Conservation (phyloP, 129 eudicot species). For the Escallonia herrerae region DNA sequence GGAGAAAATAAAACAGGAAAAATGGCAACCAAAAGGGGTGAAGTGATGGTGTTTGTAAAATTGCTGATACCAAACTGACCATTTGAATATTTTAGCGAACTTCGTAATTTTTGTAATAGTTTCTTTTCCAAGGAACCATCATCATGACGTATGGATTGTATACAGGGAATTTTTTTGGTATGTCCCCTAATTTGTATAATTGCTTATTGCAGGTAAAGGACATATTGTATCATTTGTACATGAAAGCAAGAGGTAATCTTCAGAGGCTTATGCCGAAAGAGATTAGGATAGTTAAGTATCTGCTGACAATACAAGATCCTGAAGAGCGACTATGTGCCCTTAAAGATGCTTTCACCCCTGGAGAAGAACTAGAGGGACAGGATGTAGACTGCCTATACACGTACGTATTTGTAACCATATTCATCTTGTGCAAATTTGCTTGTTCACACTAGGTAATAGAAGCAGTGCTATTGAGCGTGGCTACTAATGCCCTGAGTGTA, state of each 20-base stretch:
- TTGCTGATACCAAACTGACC: too few species aligned
- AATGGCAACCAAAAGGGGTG: too few species aligned
- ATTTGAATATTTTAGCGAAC: too few species aligned
- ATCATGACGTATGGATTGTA: too few species aligned
- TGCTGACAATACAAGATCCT: slow-evolving; percentile 76
- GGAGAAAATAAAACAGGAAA: too few species aligned
- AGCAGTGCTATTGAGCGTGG: not conserved
- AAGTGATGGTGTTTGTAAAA: too few species aligned
- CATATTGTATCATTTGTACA: slow-evolving; percentile 62
- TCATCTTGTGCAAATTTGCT: not conserved
- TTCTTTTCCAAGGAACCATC: too few species aligned
- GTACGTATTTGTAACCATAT: slow-evolving; percentile 33
- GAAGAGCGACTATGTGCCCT: slow-evolving; percentile 50
- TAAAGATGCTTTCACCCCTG: slow-evolving; percentile 85
- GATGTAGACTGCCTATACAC: slow-evolving; percentile 67
- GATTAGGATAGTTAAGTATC: slow-evolving; percentile 64
- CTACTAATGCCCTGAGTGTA: not conserved
- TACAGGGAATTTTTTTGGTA: not conserved
- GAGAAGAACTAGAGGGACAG: slow-evolving; percentile 58
- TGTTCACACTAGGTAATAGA: not conserved
- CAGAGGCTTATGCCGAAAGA: slow-evolving; percentile 83
- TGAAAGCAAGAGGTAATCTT: slow-evolving; percentile 52
- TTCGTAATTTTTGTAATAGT: too few species aligned
- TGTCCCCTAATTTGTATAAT: not conserved
- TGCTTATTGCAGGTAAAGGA: slow-evolving; percentile 55